Conservation (phyloP, 2,329 filamentous ascomycete species). For the Colletotrichum shisoi region DNA sequence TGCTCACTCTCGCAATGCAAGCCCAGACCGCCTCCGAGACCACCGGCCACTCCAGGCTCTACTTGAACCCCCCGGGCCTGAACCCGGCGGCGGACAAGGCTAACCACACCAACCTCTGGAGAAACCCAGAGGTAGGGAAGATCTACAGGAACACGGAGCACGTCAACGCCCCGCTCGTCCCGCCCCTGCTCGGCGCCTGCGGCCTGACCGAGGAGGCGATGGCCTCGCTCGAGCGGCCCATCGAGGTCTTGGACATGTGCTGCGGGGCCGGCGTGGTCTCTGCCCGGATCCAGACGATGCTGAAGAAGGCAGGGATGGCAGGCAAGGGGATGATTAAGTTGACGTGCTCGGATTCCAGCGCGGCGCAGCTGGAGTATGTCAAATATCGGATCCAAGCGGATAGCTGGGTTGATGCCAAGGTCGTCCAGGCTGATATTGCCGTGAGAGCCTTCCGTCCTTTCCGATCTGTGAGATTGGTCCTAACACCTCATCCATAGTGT, state of each 20-base stretch:
- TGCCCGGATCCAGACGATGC: slow-evolving; percentile 14
- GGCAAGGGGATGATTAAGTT: slow-evolving; percentile 4
- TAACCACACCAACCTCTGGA: slow-evolving; percentile 14
- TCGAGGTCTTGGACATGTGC: slow-evolving; percentile 21
- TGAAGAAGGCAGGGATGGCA: not conserved
- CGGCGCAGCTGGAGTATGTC: slow-evolving; percentile 14
- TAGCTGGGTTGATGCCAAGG: slow-evolving; percentile 1
- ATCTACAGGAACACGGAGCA: slow-evolving; percentile 18
- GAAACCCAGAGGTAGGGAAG: slow-evolving; percentile 11
- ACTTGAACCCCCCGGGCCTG: not conserved
- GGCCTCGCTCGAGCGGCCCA: not conserved
- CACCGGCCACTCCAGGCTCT: too few relatives aligned
- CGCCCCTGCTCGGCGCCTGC: slow-evolving; percentile 6
- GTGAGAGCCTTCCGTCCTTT: too few relatives aligned
- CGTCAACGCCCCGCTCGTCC: slow-evolving; percentile 11
- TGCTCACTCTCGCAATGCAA: too few relatives aligned
- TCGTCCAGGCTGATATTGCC: slow-evolving; percentile 6
- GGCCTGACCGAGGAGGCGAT: not conserved
- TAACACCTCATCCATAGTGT: not conserved
- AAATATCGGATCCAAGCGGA: slow-evolving; percentile 12
- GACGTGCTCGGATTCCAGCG: slow-evolving; percentile 15
- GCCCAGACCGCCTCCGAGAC: too few relatives aligned
- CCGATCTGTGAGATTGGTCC: not conserved
- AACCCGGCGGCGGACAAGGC: slow-evolving; percentile 8
- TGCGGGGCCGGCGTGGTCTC: slow-evolving; percentile 27